Percentiles rank a stretch among this genome's conserved stretches.
These are phyloP conservation scores for Vitis riparia DNA, from an alignment of 164 flowering plant species.

Conservation along the genomic window DNA sequence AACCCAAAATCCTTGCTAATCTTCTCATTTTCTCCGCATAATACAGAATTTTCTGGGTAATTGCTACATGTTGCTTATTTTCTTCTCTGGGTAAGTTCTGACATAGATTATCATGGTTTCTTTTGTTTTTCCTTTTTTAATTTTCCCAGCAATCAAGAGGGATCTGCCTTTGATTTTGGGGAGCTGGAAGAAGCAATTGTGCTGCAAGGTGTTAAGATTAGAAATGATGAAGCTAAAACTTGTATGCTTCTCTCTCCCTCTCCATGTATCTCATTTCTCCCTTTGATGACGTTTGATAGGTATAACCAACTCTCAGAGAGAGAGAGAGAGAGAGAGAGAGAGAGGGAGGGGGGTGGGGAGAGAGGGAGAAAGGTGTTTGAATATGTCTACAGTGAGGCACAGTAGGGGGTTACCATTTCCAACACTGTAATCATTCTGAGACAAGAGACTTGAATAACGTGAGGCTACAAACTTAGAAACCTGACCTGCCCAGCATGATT, in stretches of 20 bases:
- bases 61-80: not conserved
- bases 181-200: constrained; percentile 91
- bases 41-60: no score
- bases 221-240: constrained; percentile 71
- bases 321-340: constrained; percentile 34
- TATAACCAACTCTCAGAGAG: constrained; percentile 35
- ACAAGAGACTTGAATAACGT: constrained; percentile 54
- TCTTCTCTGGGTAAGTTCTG: constrained; percentile 3
- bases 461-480: constrained; percentile 62
- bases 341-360: not conserved
- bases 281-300: constrained; percentile 46
- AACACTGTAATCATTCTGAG: constrained; percentile 59
- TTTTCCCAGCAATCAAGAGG: constrained; percentile 65
- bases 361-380: constrained; percentile 36
- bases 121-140: constrained; percentile 3
- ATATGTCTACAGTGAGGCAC: constrained; percentile 25
- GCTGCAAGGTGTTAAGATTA: constrained; percentile 65
- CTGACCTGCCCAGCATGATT: constrained; percentile 32
- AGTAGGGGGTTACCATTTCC: constrained; percentile 49
- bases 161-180: constrained; percentile 84
- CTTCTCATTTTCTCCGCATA: constrained; percentile 2
- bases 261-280: not conserved
- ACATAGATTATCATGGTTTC: constrained; percentile 9
- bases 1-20: not conserved
- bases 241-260: constrained; percentile 41